Conservation (phyloP, 2,329 filamentous ascomycete genomes). For the Pestalotiopsis sp. region DNA sequence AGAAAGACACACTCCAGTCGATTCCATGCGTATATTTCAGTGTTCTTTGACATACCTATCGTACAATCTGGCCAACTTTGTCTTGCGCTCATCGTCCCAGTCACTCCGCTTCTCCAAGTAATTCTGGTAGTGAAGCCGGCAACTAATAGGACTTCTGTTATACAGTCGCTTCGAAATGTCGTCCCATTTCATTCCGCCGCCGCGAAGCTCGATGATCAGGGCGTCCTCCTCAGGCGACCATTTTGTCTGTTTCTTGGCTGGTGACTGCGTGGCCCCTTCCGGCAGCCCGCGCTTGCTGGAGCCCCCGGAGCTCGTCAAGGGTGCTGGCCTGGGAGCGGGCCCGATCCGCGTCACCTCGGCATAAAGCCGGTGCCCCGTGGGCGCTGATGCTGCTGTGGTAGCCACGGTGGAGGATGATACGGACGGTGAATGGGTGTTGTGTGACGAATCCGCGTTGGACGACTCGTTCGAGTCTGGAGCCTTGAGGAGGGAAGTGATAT, state of each 20-base stretch:
- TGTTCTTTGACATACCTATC: conserved; percentile 71
- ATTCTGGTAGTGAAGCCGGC: conserved; percentile 94
- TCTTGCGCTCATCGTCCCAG: conserved; percentile 98
- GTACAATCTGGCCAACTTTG: conserved; percentile 92
- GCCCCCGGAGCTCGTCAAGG: conserved; percentile 27
- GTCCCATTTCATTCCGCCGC: conserved; percentile 97
- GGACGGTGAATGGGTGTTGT: conserved; percentile 40
- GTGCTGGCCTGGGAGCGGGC: conserved; percentile 28
- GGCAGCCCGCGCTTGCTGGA: conserved; percentile 51
- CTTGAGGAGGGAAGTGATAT: conserved; percentile 91
- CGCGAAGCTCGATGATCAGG: conserved; percentile 89
- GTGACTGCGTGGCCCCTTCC: conserved; percentile 63
- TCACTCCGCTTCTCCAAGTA: conserved; percentile 91
- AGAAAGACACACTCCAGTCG: background rate
- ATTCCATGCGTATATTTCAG: background rate
- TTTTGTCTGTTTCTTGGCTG: conserved; percentile 93
- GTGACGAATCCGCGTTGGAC: conserved; percentile 49
- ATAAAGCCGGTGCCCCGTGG: conserved; percentile 29
- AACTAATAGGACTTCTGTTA: conserved; percentile 91
- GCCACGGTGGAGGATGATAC: conserved; percentile 34
- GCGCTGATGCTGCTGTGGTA: conserved; percentile 37
- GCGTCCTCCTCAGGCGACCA: conserved; percentile 94
- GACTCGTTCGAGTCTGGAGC: conserved; percentile 74
- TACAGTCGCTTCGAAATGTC: conserved; percentile 92
- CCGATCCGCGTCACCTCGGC: conserved; percentile 29